phyloP scores from a whole-genome alignment of 192 early-diverging fungal genomes.

The Coemansia guatemalensis region DNA sequence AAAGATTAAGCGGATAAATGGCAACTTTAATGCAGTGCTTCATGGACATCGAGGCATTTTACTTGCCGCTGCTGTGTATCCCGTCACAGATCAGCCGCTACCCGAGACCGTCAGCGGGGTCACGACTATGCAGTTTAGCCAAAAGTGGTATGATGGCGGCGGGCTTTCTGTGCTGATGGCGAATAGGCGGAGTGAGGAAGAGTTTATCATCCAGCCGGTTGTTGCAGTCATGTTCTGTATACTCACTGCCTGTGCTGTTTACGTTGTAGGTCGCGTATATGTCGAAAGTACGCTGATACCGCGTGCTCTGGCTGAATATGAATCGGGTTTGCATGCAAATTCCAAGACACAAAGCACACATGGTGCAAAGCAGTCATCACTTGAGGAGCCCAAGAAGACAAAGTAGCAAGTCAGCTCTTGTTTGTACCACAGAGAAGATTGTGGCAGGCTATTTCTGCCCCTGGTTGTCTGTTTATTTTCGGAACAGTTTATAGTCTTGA shows the following conservation, averaged over 20 bases:
- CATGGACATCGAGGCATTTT: constrained; percentile 34
- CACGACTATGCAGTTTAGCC: constrained; percentile 44
- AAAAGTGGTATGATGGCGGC: constrained; percentile 44
- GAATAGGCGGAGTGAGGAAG: constrained; percentile 41
- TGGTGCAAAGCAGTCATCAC: neutral
- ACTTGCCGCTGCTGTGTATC: constrained; percentile 36
- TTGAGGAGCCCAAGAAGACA: constrained; percentile 25
- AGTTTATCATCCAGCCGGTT: constrained; percentile 48
- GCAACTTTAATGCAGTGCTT: constrained; percentile 42
- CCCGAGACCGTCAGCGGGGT: constrained; percentile 42
- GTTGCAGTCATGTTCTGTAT: constrained; percentile 52
- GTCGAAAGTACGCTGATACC: constrained; percentile 50
- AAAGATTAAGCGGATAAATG: constrained; percentile 14
- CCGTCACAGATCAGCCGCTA: constrained; percentile 34
- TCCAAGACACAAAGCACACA: neutral
- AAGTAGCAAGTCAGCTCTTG: constrained; percentile 19
- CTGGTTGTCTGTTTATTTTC: no score
- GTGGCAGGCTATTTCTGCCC: no score
- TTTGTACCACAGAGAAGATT: no score
- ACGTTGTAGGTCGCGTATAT: constrained; percentile 52
- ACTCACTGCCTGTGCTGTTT: constrained; percentile 45
- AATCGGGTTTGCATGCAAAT: neutral
- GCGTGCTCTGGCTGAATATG: constrained; percentile 7
- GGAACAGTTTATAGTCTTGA: no score
- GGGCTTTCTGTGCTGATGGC: constrained; percentile 41